Conservation (phyloP, 441 rosid genomes). For the Populus hybrid region DNA sequence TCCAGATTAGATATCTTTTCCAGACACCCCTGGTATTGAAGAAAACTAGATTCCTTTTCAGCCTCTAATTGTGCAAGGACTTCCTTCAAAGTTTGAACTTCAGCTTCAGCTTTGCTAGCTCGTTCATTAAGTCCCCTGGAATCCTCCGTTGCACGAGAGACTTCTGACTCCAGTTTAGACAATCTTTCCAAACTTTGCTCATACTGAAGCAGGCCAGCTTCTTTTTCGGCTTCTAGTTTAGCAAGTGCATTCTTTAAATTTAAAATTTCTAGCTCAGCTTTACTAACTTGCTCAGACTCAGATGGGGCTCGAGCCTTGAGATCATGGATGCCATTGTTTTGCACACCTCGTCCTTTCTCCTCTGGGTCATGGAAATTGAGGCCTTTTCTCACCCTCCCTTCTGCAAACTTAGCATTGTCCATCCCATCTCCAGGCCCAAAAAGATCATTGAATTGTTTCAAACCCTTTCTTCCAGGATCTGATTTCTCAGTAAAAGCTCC, state of each 20-base stretch:
- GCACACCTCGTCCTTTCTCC: constrained; percentile 38
- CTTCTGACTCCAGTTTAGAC: constrained; percentile 64
- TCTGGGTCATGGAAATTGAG: constrained; percentile 62
- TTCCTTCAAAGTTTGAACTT: constrained; percentile 62
- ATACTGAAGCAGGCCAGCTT: constrained; percentile 68
- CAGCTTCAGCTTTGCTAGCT: constrained; percentile 74
- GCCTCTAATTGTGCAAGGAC: constrained; percentile 50
- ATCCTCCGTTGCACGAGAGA: constrained; percentile 64
- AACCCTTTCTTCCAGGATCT: constrained; percentile 49
- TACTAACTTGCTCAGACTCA: constrained; percentile 63
- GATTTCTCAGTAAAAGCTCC: constrained; percentile 65
- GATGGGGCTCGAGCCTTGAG: constrained; percentile 44
- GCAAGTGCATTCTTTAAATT: constrained; percentile 68
- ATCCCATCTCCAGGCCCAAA: constrained; percentile 38
- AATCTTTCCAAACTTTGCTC: constrained; percentile 70
- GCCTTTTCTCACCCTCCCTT: constrained; percentile 66
- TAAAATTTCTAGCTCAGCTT: constrained; percentile 73
- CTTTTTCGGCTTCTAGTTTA: constrained; percentile 87
- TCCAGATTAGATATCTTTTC: constrained; percentile 64
- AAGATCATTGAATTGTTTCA: constrained; percentile 49
- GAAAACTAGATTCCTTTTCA: constrained; percentile 58
- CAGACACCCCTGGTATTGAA: constrained; percentile 69
- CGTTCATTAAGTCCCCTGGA: constrained; percentile 53
- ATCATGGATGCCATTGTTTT: constrained; percentile 26
- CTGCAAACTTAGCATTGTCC: constrained; percentile 29